phyloP scores from a whole-genome alignment of 2,329 filamentous ascomycete genomes.

The Pseudocercospora cruenta region DNA sequence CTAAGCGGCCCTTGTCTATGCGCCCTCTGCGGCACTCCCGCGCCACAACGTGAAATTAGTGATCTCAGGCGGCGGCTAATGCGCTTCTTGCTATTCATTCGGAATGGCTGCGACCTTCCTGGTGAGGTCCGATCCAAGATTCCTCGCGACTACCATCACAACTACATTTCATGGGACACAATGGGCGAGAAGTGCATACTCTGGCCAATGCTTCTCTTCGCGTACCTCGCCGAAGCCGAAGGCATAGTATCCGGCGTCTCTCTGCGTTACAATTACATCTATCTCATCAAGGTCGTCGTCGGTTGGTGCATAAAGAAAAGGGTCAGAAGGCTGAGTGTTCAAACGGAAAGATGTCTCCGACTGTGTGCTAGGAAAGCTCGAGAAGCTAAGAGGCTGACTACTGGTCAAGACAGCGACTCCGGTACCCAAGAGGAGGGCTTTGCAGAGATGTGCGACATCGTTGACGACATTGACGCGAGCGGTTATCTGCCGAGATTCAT shows the following conservation, averaged over 20 bases:
- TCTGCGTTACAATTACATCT: neutral
- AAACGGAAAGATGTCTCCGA: neutral
- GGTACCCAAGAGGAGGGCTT: neutral
- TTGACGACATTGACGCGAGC: neutral
- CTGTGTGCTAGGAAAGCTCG: neutral
- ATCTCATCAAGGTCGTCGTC: neutral
- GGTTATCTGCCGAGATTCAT: neutral
- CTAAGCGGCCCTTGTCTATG: neutral
- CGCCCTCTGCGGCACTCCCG: neutral
- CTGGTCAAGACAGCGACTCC: neutral
- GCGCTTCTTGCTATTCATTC: neutral
- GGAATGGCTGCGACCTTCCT: neutral
- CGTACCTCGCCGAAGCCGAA: slow-evolving; percentile 11
- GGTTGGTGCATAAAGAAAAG: neutral
- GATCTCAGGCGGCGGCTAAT: neutral
- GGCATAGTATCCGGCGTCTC: neutral
- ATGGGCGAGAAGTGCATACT: neutral
- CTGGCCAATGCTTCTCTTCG: slow-evolving; percentile 9
- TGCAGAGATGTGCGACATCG: neutral
- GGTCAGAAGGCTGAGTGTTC: neutral
- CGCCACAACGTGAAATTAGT: neutral
- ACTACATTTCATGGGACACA: neutral
- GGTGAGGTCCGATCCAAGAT: neutral
- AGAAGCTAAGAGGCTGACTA: neutral
- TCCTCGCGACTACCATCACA: neutral